Conservation (phyloP, 495 filamentous ascomycete species). For the Penicillium parvum region DNA sequence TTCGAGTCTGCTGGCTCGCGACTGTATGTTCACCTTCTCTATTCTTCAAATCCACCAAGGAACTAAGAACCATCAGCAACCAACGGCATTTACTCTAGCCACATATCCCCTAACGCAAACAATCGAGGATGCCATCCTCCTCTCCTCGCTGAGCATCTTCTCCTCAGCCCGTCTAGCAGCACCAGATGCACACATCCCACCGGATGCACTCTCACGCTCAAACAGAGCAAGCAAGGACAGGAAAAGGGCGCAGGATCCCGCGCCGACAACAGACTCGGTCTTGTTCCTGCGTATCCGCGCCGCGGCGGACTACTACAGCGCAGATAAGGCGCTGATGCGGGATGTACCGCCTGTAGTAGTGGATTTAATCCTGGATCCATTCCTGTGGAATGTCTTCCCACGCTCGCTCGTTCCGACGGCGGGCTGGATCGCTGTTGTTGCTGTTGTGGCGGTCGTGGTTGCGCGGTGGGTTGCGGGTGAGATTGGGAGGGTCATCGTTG, state of each 20-base stretch:
- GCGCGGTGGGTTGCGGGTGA: conserved; percentile 29
- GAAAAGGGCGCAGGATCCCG: conserved; percentile 11
- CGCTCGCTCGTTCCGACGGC: conserved; percentile 64
- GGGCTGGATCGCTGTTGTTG: conserved; percentile 54
- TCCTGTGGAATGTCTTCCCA: conserved; percentile 65
- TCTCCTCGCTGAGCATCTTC: conserved; percentile 61
- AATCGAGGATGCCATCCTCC: conserved; percentile 55
- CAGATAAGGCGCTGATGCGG: conserved; percentile 69
- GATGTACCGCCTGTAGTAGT: conserved; percentile 68
- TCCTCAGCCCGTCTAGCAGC: conserved; percentile 47
- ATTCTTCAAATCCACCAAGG: background rate
- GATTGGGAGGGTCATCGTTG: conserved; percentile 26
- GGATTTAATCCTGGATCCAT: conserved; percentile 89
- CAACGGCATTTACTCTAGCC: conserved; percentile 70
- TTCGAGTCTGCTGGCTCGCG: conserved; percentile 90
- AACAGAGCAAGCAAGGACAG: background rate
- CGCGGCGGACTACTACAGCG: conserved; percentile 78
- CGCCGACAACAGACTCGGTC: conserved; percentile 45
- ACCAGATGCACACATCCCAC: conserved; percentile 12
- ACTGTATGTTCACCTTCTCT: conserved; percentile 54
- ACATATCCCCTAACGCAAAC: conserved; percentile 56
- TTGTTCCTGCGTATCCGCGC: conserved; percentile 76
- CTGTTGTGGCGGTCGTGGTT: conserved; percentile 46
- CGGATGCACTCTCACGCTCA: conserved; percentile 15
- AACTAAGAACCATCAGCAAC: conserved; percentile 62